A percentile compares a stretch with the other conserved stretches of the same genome.
Evolutionary conservation across 2,329 filamentous ascomycete genomes (phyloP).

Genomic region (Fusarium sororula): DNA sequence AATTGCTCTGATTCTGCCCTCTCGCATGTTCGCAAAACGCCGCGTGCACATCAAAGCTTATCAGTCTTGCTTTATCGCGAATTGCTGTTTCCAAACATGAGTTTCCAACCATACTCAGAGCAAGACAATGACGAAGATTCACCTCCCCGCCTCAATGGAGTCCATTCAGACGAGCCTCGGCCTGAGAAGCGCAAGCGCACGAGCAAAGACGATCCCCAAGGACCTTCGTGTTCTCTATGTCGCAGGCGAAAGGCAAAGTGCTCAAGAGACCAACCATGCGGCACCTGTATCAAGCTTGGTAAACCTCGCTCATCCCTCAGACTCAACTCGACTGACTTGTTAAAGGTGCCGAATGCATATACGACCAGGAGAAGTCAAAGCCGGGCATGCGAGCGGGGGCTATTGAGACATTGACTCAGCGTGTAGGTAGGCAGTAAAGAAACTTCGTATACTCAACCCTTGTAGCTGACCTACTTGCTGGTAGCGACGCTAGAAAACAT

Average conservation of each 20-base stretch:
- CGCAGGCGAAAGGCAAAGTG: neutral
- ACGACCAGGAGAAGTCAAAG: conserved; percentile 46
- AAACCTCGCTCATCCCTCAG: neutral
- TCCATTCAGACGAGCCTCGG: neutral
- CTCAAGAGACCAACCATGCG: neutral
- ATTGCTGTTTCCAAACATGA: neutral
- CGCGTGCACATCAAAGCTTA: neutral
- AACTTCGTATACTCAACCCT: neutral
- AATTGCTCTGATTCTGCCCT: neutral
- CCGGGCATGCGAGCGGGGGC: conserved; percentile 48
- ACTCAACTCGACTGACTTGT: neutral
- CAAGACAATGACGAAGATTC: neutral
- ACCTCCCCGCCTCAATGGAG: neutral
- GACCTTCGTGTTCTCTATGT: neutral
- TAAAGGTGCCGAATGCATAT: conserved; percentile 44
- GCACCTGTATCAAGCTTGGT: neutral
- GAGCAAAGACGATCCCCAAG: neutral
- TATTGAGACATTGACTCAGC: conserved; percentile 47
- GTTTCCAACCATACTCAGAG: neutral
- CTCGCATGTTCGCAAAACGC: neutral
- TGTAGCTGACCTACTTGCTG: neutral
- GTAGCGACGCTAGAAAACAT: conserved; percentile 47
- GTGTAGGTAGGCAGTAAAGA: conserved; percentile 37
- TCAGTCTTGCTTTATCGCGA: neutral
- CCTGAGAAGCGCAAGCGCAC: neutral